phyloP scores from a whole-genome alignment of 1,284 basidiomycete species.

The Apiotrichum sp. region DNA sequence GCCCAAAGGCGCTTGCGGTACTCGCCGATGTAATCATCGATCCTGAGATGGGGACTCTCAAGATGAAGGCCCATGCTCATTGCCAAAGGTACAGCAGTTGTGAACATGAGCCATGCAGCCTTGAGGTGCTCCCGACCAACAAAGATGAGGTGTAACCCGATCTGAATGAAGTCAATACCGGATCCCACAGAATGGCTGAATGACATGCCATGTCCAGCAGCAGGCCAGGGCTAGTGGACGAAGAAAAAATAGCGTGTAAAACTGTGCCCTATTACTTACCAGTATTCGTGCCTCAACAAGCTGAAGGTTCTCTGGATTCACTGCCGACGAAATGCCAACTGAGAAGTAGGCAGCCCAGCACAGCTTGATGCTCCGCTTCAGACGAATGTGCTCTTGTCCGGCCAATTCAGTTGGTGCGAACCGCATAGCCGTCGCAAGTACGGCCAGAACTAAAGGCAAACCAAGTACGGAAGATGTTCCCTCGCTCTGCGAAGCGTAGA shows the following conservation, averaged over 20 bases:
- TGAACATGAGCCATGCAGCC: constrained; percentile 89
- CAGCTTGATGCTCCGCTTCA: constrained; percentile 69
- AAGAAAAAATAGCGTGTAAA: too few species aligned
- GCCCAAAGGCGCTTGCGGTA: constrained; percentile 88
- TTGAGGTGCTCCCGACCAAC: constrained; percentile 45
- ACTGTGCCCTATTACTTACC: constrained; percentile 49
- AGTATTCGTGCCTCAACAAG: constrained; percentile 76
- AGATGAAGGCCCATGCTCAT: constrained; percentile 87
- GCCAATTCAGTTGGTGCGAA: constrained; percentile 73
- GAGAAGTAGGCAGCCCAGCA: constrained; percentile 61
- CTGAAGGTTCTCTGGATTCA: constrained; percentile 82
- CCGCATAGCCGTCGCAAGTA: constrained; percentile 79
- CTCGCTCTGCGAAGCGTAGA: constrained; percentile 51
- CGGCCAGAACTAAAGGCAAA: constrained; percentile 80
- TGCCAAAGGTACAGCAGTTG: constrained; percentile 80
- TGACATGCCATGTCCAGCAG: too few species aligned
- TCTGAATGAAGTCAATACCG: too few species aligned
- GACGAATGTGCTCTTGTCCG: constrained; percentile 62
- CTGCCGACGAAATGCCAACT: constrained; percentile 55
- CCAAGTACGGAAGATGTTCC: constrained; percentile 22
- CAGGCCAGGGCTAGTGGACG: too few species aligned
- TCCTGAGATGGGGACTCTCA: constrained; percentile 66
- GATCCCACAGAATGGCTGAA: too few species aligned
- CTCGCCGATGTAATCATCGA: constrained; percentile 65
- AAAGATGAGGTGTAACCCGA: constrained; percentile 43